A percentile compares a stretch with the other conserved stretches of the same genome.
phyloP scores from a whole-genome alignment of 164 flowering plant species.

The Magnolia kwangsiensis region DNA sequence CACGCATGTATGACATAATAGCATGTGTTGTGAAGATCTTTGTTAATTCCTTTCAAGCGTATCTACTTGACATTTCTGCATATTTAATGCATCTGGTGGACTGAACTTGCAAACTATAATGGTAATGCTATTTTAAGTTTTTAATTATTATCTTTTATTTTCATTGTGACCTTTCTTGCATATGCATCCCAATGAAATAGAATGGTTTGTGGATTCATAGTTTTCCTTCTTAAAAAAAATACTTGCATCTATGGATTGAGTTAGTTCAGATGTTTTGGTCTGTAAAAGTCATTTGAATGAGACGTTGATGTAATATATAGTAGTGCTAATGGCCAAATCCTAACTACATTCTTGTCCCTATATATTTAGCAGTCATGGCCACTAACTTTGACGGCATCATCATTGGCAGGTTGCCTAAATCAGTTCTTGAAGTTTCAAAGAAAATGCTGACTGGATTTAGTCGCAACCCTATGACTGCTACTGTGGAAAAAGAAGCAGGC shows the following conservation, averaged over 20 bases:
- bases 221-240: too few species aligned
- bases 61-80: too few species aligned
- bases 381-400: neutral
- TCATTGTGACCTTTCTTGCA: too few species aligned
- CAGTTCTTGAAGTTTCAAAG: slow-evolving; percentile 76
- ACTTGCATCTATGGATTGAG: neutral
- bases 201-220: too few species aligned
- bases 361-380: neutral
- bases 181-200: too few species aligned
- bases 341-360: neutral
- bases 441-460: slow-evolving; percentile 69
- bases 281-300: neutral
- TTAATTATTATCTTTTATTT: too few species aligned
- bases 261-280: neutral
- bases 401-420: slow-evolving; percentile 60
- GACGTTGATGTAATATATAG: neutral
- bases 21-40: too few species aligned
- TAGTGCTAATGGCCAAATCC: neutral
- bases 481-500: slow-evolving; percentile 79
- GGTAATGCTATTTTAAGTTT: too few species aligned
- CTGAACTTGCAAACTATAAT: too few species aligned
- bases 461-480: slow-evolving; percentile 61
- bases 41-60: too few species aligned
- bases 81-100: too few species aligned
- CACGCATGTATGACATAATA: too few species aligned